Evolutionary conservation across 2,329 filamentous ascomycete genomes (phyloP), one percentile per base, ranked within the genome.

Genomic region (Fusarium poae): DNA sequence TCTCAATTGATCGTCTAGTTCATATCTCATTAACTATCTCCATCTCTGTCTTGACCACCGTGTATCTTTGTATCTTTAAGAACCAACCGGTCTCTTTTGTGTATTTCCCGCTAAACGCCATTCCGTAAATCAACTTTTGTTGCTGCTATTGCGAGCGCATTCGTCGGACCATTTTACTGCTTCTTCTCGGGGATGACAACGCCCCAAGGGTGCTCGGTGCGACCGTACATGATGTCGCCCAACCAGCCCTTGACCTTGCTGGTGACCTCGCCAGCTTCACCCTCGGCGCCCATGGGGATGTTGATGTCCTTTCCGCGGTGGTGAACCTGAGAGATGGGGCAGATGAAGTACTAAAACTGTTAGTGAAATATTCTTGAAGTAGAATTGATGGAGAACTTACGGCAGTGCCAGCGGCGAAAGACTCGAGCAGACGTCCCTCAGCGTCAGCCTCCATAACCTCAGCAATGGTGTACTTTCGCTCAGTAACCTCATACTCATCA

Each of bases 391-490:
- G 30, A 9, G 52, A 69, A 86, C 89, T 83, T 83, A 92, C 90
- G 58, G 94, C 94, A 66, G 94, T 97, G 20, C 95, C 94, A 34
- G 92, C 89, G 10, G 92, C 92, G 76, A 97, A 97, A 2, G 92
- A 87, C 82, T 97, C 94, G 12, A 97, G 78, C 43, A 97, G 79
- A 4, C 94, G 84, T 4, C 92, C 93, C 76, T 97, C 92, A 43
- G 85, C 81, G 27, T 88, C 82, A 2, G 94, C 93, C 76, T 91
- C 86, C 29, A 89, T 77, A 18, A 97, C 79, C 79, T 97, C 94
- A 30, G 85, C 82, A 77, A 97, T 97, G 23, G 89, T 93, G 80
- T 95, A 96, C 69, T 89, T 89, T 68, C 91, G 85, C 88, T 97
- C 94, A 0, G 95, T 89, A 39, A 97, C 85, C 71, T 94, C 91